Base-by-base conservation (phyloP, 2,329 filamentous ascomycete species). In the Stagonosporopsis rhizophila region DNA sequence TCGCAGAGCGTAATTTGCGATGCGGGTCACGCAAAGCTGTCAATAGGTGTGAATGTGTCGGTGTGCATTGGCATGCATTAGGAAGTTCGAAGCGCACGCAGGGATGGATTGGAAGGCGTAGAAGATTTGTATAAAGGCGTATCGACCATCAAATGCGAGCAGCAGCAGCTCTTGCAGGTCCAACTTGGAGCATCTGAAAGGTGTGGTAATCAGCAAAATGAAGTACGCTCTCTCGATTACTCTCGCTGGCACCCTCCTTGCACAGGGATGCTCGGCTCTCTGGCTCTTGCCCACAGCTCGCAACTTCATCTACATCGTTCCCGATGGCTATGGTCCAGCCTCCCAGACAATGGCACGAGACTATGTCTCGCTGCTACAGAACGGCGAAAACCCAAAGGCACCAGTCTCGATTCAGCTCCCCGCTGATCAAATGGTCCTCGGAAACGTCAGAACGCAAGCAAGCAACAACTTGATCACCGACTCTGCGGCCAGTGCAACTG, bases 401-500 rank as follows among this genome's bases (percentile, higher is more conserved):
- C 66, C 65, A 2, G 55, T 64, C 8, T 63, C 59, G 5, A 60
- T 61, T 12, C 52, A 64, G 37, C 56, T 69, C 2, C 56, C 63
- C 19, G 60, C 64, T 12, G 64, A 68, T 42, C 17, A 57, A 4
- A 57, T 63, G 44, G 64, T 68, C 12, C 65, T 69, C 41, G 67
- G 67, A 27, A 68, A 58, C 39, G 66, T 65, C 1, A 51, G 58
- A 22, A 69, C 65, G 6, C 55, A 64, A 17, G 57, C 67, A 9
- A 63, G 59, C 48, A 54, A 78, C 60, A 75, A 75, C 27, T 59
- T 78, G 9, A 72, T 79, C 34, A 78, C 77, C 6, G 77, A 79
- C 49, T 79, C 77, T n/a, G 75, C 75, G 6, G 75, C 76, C 17
- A 70, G 75, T 39, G 77, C 70, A 2, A 79, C 77, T 22, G 76